Evolutionary conservation across 257 asterid species (phyloP).

Genomic region (Rauvolfia tetraphylla): DNA sequence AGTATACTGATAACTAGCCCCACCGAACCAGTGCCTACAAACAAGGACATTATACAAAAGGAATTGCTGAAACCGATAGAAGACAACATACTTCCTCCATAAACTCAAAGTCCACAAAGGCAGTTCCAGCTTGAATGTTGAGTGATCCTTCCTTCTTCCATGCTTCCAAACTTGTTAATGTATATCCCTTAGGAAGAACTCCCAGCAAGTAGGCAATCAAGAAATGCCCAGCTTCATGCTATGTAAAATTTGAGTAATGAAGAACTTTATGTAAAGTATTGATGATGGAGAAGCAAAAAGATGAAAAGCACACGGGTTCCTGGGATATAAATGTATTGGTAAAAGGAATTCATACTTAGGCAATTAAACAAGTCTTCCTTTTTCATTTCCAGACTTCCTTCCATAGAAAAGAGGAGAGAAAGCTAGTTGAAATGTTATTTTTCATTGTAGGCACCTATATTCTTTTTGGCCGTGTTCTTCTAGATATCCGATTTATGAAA

Average conservation of each 20-base stretch:
- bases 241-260: conserved; percentile 21
- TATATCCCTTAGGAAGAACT: conserved; percentile 76
- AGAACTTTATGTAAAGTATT: conserved; percentile 15
- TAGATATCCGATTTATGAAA: neutral
- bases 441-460: neutral
- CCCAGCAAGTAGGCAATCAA: conserved; percentile 94
- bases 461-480: neutral
- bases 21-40: neutral
- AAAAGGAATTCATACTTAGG: neutral
- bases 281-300: neutral
- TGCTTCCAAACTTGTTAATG: conserved; percentile 89
- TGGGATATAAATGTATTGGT: neutral
- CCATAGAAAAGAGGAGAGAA: neutral
- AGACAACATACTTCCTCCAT: conserved; percentile 72
- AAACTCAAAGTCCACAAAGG: conserved; percentile 90
- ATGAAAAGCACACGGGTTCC: neutral
- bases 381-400: neutral
- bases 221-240: conserved; percentile 99
- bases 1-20: neutral
- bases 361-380: neutral
- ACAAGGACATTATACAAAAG: neutral
- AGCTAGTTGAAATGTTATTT: neutral
- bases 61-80: conserved; percentile 10
- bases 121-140: conserved; percentile 95
- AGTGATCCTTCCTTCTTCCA: conserved; percentile 84